Evolutionary conservation across 495 filamentous ascomycete genomes (phyloP), one percentile per base, ranked within the genome.

Genomic region (Diplogelasinospora grovesii): DNA sequence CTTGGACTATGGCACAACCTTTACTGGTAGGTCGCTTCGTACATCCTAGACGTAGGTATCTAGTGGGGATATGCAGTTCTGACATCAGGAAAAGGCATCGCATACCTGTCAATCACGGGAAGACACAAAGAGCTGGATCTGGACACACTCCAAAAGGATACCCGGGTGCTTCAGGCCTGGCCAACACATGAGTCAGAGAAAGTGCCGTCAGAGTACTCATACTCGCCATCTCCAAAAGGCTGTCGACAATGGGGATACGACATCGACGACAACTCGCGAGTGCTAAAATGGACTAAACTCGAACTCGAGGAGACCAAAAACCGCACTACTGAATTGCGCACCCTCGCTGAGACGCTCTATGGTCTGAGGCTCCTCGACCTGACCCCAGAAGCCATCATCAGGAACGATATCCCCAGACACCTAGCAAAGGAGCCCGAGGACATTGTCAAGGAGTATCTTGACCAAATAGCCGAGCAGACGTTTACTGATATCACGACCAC

Each of bases 1-100:
- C n/a, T 7, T 64, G 1, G 61, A 64, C 38, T 64, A 64, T 39
- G 61, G 61, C n/a, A 64, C 61, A 0, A 62, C 61, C 0, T 59
- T 54, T 13, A 62, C 54, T 9, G 61, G 58, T 39, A 29, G 10
- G 36, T 28, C 16, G 7, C n/a, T n/a, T 14, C 15, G 16, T 20
- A 1, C 19, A 2, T 35, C 2, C 5, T 18, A 18, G 9, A 34
- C 31, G n/a, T n/a, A n/a, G n/a, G n/a, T 19, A 34, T 13, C 4
- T 5, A 14, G 11, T 8, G 28, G 6, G 6, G 6, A 5, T 34
- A 19, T 18, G 15, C 34, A 11, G 5, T 23, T 5, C 34, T 24
- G 5, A 35, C 14, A 25, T n/a, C 3, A 10, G 1, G n/a, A 26
- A 15, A 25, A 39, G 37, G 45, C 13, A 38, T 48, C 30, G 36